phyloP scores from a whole-genome alignment of 2,329 filamentous ascomycete genomes.

The Cladobotryum mycophilum region DNA sequence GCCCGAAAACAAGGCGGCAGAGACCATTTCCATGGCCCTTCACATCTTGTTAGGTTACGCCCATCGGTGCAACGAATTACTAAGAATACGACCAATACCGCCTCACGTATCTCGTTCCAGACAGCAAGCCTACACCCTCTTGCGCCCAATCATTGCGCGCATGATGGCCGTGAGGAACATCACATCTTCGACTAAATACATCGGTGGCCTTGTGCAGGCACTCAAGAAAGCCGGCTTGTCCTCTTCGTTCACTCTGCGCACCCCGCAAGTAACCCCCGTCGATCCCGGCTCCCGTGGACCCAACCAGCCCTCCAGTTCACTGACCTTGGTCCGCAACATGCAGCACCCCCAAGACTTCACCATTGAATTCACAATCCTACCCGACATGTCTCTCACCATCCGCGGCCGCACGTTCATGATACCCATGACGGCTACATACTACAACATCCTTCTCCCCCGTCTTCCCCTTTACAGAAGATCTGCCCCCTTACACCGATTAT shows the following conservation, averaged over 20 bases:
- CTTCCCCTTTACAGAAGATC: conserved; percentile 28
- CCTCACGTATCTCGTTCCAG: conserved; percentile 32
- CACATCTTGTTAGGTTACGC: conserved; percentile 72
- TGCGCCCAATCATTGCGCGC: conserved; percentile 47
- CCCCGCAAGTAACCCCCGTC: conserved; percentile 26
- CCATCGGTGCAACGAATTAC: conserved; percentile 67
- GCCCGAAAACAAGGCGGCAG: conserved; percentile 48
- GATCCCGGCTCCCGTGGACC: conserved; percentile 24
- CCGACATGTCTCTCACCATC: conserved; percentile 36
- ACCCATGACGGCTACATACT: conserved; percentile 40
- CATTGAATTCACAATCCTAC: conserved; percentile 41
- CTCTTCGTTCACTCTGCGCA: conserved; percentile 37
- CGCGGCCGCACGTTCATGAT: conserved; percentile 39
- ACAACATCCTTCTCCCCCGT: conserved; percentile 35
- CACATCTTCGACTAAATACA: conserved; percentile 32
- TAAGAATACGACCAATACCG: conserved; percentile 54
- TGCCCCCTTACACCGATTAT: conserved; percentile 40
- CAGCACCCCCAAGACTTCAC: conserved; percentile 36
- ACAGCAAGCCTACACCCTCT: conserved; percentile 41
- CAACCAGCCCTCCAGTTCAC: conserved; percentile 35
- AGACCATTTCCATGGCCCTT: conserved; percentile 60
- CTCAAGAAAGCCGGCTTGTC: conserved; percentile 42
- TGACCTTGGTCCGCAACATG: conserved; percentile 38
- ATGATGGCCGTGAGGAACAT: conserved; percentile 39
- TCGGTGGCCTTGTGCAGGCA: conserved; percentile 37